Evolutionary conservation across 371 early-diverging fungal species (phyloP).

Genomic region (Apophysomyces trapeziformis): DNA sequence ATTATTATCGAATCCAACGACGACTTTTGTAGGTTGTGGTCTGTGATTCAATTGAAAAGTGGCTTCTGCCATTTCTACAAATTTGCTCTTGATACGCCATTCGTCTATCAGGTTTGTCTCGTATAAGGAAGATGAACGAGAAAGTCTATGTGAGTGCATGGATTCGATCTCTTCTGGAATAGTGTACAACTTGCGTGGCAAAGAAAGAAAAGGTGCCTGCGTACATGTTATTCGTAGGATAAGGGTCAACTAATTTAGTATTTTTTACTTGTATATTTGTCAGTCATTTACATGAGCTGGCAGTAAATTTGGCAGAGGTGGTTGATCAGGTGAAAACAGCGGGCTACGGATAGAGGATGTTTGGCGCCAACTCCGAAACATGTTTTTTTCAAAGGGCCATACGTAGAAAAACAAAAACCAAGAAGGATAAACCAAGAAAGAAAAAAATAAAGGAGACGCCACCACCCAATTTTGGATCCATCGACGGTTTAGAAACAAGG

Average conservation of each 20-base stretch:
- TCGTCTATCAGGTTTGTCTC: neutral
- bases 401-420: neutral
- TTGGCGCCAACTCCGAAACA: constrained; percentile 1
- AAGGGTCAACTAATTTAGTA: neutral
- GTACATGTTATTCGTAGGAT: neutral
- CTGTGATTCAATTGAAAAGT: constrained; percentile 6
- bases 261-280: neutral
- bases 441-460: neutral
- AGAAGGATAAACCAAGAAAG: neutral
- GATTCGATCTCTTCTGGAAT: constrained; percentile 24
- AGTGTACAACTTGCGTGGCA: constrained; percentile 17
- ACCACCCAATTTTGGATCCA: neutral
- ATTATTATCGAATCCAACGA: constrained; percentile 13
- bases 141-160: neutral
- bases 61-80: constrained; percentile 4
- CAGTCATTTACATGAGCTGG: constrained; percentile 5
- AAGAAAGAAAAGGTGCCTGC: constrained; percentile 3
- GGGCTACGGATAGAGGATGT: neutral
- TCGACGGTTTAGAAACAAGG: neutral
- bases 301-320: neutral
- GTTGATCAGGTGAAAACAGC: neutral
- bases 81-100: constrained; percentile 4
- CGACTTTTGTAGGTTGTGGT: constrained; percentile 15
- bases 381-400: neutral
- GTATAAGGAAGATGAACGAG: neutral